Conservation (phyloP, 1,139 yeast species). For the Barnettozyma hawaiiensis region DNA sequence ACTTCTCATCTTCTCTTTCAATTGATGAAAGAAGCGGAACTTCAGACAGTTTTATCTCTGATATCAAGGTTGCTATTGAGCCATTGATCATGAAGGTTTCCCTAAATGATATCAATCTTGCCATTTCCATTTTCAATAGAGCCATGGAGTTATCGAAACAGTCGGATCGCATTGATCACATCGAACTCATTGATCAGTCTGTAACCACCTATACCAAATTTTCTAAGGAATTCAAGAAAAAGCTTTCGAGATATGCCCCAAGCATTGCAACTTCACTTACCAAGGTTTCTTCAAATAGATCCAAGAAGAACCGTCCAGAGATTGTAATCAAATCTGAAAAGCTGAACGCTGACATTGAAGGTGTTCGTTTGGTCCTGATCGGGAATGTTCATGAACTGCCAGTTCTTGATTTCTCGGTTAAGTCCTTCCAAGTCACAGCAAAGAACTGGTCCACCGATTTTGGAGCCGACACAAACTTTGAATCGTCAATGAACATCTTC, state of each 20-base stretch:
- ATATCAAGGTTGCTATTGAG: conserved; percentile 68
- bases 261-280: conserved; percentile 45
- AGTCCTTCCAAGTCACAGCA: conserved; percentile 67
- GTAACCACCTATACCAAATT: conserved; percentile 35
- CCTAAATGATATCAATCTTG: conserved; percentile 78
- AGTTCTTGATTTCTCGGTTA: conserved; percentile 71
- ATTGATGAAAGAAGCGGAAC: conserved; percentile 69
- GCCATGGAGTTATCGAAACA: conserved; percentile 50
- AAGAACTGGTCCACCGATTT: conserved; percentile 89
- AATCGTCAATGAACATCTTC: conserved; percentile 71
- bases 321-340: conserved; percentile 66
- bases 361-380: conserved; percentile 77
- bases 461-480: conserved; percentile 64
- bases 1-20: conserved; percentile 74
- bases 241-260: conserved; percentile 60
- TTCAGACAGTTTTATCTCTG: conserved; percentile 49
- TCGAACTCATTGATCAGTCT: conserved; percentile 26
- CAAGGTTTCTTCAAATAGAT: conserved; percentile 25
- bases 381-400: conserved; percentile 96
- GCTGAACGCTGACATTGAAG: conserved; percentile 66
- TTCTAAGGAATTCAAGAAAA: conserved; percentile 57
- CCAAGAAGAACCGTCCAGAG: conserved; percentile 26
- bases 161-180: conserved; percentile 18
- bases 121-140: conserved; percentile 62
- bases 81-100: conserved; percentile 80